Conservation (phyloP, 805 yeast species). For the Alloascoidea africana region DNA sequence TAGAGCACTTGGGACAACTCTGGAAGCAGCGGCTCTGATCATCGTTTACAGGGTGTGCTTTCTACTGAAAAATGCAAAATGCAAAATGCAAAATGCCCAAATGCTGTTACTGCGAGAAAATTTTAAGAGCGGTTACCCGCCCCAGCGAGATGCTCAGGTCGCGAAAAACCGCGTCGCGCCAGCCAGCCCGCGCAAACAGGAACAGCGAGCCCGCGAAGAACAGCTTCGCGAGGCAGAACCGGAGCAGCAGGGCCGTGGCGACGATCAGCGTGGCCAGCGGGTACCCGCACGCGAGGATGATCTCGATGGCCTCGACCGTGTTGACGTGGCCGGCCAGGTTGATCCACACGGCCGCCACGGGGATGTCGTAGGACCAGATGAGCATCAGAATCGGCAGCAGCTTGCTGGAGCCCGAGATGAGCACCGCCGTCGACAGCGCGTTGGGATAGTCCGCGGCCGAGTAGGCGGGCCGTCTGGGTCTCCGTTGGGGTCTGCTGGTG, state of each 20-base stretch:
- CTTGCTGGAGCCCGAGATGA: slow-evolving; percentile 67
- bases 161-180: too few species aligned
- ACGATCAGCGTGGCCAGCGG: slow-evolving; percentile 15
- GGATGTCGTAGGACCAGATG: slow-evolving; percentile 93
- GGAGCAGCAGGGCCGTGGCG: slow-evolving; percentile 9
- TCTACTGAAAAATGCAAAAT: too few species aligned
- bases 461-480: not conserved
- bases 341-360: slow-evolving; percentile 44
- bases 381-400: slow-evolving; percentile 84
- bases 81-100: too few species aligned
- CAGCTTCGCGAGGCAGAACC: too few species aligned
- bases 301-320: slow-evolving; percentile 46
- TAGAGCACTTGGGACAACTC: too few species aligned
- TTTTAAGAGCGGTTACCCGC: too few species aligned
- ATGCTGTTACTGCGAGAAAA: too few species aligned
- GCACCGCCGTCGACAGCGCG: slow-evolving; percentile 46
- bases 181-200: too few species aligned
- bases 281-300: slow-evolving; percentile 23
- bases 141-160: too few species aligned
- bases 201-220: too few species aligned
- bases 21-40: too few species aligned
- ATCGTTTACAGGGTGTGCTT: too few species aligned
- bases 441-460: slow-evolving; percentile 16
- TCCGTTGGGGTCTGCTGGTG: slow-evolving; percentile 3
- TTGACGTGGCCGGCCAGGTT: slow-evolving; percentile 44